Percentiles rank a stretch among this genome's conserved stretches.
Evolutionary conservation across 108 stramenopile genomes (phyloP).

Genomic region (Cyclostephanos tholiformis): DNA sequence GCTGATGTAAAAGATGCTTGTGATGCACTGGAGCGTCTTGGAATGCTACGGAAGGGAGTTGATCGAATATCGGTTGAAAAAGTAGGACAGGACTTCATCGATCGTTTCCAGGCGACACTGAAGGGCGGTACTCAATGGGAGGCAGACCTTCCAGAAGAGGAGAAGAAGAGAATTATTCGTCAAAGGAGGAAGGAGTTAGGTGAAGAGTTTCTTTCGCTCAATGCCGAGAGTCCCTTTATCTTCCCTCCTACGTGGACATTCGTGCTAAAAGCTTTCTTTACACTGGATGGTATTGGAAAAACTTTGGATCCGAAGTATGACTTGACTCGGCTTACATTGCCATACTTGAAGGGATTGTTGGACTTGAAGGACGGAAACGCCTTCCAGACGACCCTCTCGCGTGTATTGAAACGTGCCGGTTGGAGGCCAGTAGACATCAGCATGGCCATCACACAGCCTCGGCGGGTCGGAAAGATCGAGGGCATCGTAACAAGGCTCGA

Average conservation of each 20-base stretch:
- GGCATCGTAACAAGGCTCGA: constrained; percentile 83
- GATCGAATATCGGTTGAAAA: constrained; percentile 97
- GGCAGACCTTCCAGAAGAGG: constrained; percentile 72
- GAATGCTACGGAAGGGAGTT: constrained; percentile 87
- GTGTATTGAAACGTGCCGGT: constrained; percentile 85
- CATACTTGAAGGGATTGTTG: constrained; percentile 94
- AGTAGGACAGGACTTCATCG: constrained; percentile 94
- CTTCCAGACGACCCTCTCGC: constrained; percentile 79
- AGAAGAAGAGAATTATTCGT: constrained; percentile 73
- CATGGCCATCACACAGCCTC: constrained; percentile 83
- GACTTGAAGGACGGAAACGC: constrained; percentile 93
- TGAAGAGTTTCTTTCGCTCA: constrained; percentile 89
- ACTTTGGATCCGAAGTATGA: constrained; percentile 93
- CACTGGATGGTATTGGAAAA: constrained; percentile 98
- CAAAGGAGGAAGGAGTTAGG: constrained; percentile 77
- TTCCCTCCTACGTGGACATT: constrained; percentile 99
- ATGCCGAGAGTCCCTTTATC: constrained; percentile 90
- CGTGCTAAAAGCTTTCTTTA: constrained; percentile 96
- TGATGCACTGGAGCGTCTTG: constrained; percentile 92
- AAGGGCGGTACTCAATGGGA: constrained; percentile 75
- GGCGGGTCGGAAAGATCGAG: constrained; percentile 81
- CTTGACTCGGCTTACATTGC: constrained; percentile 88
- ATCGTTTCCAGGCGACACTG: constrained; percentile 89
- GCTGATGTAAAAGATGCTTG: constrained; percentile 89
- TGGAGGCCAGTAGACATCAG: constrained; percentile 86